These are phyloP conservation scores for Rhododendron vialii DNA, from an alignment of 148 eudicot genomes.

Conservation along the genomic window DNA sequence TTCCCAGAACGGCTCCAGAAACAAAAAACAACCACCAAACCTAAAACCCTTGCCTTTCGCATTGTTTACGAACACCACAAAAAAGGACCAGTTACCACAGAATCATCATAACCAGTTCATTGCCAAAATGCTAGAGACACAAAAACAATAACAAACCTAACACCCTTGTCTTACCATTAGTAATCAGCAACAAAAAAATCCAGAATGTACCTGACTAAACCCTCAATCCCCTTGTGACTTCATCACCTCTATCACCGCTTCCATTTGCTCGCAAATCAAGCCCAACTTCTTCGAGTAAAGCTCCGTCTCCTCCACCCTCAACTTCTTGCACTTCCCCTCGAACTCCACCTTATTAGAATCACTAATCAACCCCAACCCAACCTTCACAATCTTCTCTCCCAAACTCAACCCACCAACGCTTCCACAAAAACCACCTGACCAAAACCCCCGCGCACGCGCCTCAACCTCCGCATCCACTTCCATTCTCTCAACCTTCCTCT, in stretches of 20 bases:
- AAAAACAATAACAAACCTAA: neutral
- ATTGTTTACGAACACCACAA: neutral
- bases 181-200: too few relatives aligned
- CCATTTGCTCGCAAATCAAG: conserved; percentile 23
- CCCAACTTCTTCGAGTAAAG: conserved; percentile 13
- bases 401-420: conserved; percentile 1
- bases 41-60: neutral
- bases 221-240: too few relatives aligned
- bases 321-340: conserved; percentile 36
- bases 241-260: conserved; percentile 15
- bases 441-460: neutral
- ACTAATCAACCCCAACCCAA: conserved; percentile 20
- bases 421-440: neutral
- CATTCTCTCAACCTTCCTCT: neutral
- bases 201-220: too few relatives aligned
- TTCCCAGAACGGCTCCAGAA: neutral
- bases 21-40: neutral
- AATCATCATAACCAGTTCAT: neutral
- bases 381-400: conserved; percentile 14
- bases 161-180: neutral
- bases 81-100: neutral
- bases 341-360: conserved; percentile 20
- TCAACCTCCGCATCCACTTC: neutral
- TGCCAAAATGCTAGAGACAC: neutral
- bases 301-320: conserved; percentile 27